Percentiles rank a stretch among this genome's conserved stretches.
Evolutionary conservation across 768 basidiomycete species (phyloP).

Genomic region (Suillus ampliporus): DNA sequence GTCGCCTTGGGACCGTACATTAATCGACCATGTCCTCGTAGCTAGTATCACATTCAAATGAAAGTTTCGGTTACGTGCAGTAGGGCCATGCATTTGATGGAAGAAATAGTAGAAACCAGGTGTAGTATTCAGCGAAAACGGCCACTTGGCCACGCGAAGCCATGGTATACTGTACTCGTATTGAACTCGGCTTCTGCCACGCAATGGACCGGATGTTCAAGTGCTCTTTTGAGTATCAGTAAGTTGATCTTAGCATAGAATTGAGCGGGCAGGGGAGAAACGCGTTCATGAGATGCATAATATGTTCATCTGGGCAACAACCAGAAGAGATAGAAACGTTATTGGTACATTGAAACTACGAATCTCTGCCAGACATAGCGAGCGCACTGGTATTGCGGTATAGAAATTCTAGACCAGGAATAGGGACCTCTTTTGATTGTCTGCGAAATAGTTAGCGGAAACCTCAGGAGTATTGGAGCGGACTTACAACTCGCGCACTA

Average conservation of each 20-base stretch:
- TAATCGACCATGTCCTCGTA: not conserved
- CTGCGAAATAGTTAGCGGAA: constrained; percentile 17
- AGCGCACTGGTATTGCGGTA: constrained; percentile 14
- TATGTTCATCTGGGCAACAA: not conserved
- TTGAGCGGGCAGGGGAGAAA: not conserved
- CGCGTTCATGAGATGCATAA: not conserved
- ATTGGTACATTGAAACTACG: not conserved
- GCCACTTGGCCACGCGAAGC: not conserved
- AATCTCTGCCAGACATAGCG: too few species aligned
- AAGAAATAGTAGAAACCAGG: not conserved
- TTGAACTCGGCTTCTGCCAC: too few species aligned
- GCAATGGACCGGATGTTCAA: not conserved
- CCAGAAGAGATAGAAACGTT: not conserved
- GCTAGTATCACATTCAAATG: not conserved
- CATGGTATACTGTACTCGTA: too few species aligned
- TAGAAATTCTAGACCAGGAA: constrained; percentile 35
- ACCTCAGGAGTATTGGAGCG: not conserved
- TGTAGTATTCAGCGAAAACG: not conserved
- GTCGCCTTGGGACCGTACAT: not conserved
- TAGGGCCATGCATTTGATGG: not conserved
- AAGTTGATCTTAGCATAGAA: not conserved
- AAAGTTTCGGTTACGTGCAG: not conserved
- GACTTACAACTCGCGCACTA: constrained; percentile 68
- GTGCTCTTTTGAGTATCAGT: not conserved
- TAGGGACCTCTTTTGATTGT: constrained; percentile 32